These are phyloP conservation scores for Plasmodium chabaudi DNA, from an alignment of 169 alveolate genomes.

Conservation along the genomic window DNA sequence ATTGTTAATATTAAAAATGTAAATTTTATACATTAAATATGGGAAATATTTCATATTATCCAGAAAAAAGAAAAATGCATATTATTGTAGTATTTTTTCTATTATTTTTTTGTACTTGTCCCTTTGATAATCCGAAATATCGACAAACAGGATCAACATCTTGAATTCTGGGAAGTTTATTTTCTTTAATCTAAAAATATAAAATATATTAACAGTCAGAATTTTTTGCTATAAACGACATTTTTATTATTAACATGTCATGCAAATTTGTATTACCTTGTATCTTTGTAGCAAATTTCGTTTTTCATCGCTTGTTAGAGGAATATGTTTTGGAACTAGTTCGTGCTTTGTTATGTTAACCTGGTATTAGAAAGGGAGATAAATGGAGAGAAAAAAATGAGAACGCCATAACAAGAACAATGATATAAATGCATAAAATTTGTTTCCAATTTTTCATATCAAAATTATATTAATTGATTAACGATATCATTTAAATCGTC, in stretches of 20 bases:
- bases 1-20: background rate
- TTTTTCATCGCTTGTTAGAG: constrained; percentile 95
- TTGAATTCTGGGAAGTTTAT: constrained; percentile 97
- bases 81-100: constrained; percentile 6
- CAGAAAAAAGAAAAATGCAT: background rate
- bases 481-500: background rate
- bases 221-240: too few species aligned
- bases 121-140: constrained; percentile 94
- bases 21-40: background rate
- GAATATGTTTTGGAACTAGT: constrained; percentile 97
- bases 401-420: background rate
- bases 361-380: constrained; percentile 47
- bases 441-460: background rate
- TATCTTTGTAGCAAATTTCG: constrained; percentile 93
- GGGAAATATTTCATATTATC: background rate
- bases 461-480: background rate
- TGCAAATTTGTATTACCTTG: constrained; percentile 79
- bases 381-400: background rate
- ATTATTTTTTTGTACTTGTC: constrained; percentile 87
- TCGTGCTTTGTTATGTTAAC: constrained; percentile 98
- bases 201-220: too few species aligned
- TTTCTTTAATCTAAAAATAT: constrained; percentile 90
- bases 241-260: constrained; percentile 6
- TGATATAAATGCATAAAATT: background rate
- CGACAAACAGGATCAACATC: constrained; percentile 97